Percentiles rank a stretch among this genome's conserved stretches.
Evolutionary conservation across 176 grass and related monocot species (phyloP).

Genomic region (Oryza punctata): DNA sequence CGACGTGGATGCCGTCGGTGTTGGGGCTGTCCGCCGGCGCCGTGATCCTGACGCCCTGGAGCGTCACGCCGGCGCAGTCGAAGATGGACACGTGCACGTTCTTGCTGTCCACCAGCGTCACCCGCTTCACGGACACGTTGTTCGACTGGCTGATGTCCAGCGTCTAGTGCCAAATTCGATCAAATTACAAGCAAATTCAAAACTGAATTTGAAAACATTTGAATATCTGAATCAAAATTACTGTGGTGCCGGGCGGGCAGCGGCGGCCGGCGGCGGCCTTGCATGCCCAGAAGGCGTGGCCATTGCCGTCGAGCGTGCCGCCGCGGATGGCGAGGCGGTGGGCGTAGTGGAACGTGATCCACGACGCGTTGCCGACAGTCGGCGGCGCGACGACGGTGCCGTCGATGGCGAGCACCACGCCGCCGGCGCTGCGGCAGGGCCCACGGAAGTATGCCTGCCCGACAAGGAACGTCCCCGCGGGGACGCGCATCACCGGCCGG

Average conservation of each 20-base stretch:
- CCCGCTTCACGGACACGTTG: conserved; percentile 37
- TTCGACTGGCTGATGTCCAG: conserved; percentile 52
- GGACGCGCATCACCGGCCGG: conserved; percentile 51
- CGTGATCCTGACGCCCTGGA: conserved; percentile 39
- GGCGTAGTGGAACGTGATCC: conserved; percentile 73
- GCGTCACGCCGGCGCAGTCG: conserved; percentile 40
- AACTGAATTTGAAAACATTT: not conserved
- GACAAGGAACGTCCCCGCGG: conserved; percentile 51
- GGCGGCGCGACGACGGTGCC: conserved; percentile 53
- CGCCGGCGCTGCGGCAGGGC: conserved; percentile 46
- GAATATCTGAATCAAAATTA: not conserved
- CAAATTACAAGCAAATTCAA: not conserved
- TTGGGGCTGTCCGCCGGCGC: conserved; percentile 71
- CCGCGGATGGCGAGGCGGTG: conserved; percentile 54
- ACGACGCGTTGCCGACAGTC: conserved; percentile 26
- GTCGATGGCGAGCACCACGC: conserved; percentile 41
- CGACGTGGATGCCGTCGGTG: conserved; percentile 70
- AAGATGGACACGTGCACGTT: conserved; percentile 58
- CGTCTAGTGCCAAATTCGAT: conserved; percentile 32
- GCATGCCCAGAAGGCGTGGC: conserved; percentile 57
- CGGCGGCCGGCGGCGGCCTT: conserved; percentile 33
- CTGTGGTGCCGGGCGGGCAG: conserved; percentile 48
- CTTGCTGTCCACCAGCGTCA: conserved; percentile 57
- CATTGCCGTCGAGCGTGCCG: conserved; percentile 54
- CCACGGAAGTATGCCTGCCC: conserved; percentile 51